These are phyloP conservation scores for Aspergillus conjunctus DNA, from an alignment of 495 filamentous ascomycete species.

Conservation along the genomic window DNA sequence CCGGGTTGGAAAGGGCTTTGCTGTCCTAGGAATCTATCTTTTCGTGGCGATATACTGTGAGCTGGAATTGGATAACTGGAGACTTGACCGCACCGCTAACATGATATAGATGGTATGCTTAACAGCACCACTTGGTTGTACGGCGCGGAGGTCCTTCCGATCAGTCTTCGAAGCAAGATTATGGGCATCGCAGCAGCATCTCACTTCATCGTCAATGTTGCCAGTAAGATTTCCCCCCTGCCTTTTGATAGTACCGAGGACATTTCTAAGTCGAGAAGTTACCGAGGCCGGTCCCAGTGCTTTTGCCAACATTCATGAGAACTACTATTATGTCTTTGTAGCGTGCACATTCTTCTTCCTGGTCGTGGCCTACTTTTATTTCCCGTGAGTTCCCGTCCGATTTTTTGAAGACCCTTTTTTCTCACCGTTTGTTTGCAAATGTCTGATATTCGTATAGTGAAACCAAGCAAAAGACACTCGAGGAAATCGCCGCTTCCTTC, in stretches of 20 bases:
- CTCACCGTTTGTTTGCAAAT: background rate
- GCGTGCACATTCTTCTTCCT: slow-evolving; percentile 54
- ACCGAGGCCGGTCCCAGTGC: slow-evolving; percentile 61
- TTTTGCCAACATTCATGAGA: slow-evolving; percentile 59
- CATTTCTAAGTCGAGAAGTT: slow-evolving; percentile 29
- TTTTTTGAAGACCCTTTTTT: background rate
- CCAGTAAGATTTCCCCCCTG: slow-evolving; percentile 30
- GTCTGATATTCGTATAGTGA: slow-evolving; percentile 32
- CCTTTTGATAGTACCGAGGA: background rate
- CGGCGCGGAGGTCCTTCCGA: slow-evolving; percentile 60
- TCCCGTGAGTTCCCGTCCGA: slow-evolving; percentile 45
- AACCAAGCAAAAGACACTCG: slow-evolving; percentile 58
- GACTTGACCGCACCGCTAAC: background rate
- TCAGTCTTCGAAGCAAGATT: slow-evolving; percentile 58
- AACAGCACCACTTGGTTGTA: slow-evolving; percentile 65
- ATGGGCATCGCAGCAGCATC: slow-evolving; percentile 60
- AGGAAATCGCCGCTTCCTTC: slow-evolving; percentile 60
- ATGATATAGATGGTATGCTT: slow-evolving; percentile 53
- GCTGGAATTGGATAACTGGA: slow-evolving; percentile 9
- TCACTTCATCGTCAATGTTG: slow-evolving; percentile 63
- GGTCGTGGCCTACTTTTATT: slow-evolving; percentile 54
- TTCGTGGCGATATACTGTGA: slow-evolving; percentile 59
- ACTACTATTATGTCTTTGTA: slow-evolving; percentile 64
- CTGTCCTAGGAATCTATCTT: slow-evolving; percentile 61
- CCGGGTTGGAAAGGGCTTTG: slow-evolving; percentile 60